Conservation (phyloP, 2,329 filamentous ascomycete genomes). For the Aspergillus fumigatus region DNA sequence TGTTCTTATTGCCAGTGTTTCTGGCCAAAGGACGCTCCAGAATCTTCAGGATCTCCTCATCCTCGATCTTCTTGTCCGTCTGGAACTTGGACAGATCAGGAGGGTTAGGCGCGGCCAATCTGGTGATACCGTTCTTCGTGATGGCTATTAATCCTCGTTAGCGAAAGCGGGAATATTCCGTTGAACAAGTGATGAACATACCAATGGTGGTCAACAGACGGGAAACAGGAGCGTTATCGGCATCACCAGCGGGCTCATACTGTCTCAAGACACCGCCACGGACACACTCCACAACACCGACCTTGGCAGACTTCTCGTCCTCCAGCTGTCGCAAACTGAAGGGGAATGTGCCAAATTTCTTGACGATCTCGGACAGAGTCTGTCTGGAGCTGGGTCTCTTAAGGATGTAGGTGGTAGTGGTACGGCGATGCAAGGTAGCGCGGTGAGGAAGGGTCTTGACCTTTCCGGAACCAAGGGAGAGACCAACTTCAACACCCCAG, state of each 20-base stretch:
- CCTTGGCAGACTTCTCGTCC: constrained; percentile 91
- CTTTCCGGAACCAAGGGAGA: constrained; percentile 88
- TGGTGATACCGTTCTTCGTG: constrained; percentile 94
- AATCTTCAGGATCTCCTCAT: constrained; percentile 93
- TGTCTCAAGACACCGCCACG: constrained; percentile 87
- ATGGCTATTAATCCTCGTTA: constrained; percentile 58
- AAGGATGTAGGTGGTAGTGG: constrained; percentile 82
- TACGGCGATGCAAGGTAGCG: constrained; percentile 88
- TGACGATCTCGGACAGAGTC: constrained; percentile 88
- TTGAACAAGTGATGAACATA: constrained; percentile 49
- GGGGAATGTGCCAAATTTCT: constrained; percentile 96
- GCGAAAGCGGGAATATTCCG: background rate
- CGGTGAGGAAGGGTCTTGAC: constrained; percentile 87
- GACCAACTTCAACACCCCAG: constrained; percentile 95
- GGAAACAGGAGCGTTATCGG: constrained; percentile 79
- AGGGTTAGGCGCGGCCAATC: constrained; percentile 70
- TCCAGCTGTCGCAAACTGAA: constrained; percentile 97
- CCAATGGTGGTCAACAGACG: constrained; percentile 87
- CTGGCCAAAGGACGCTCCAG: constrained; percentile 76
- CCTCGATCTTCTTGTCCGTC: constrained; percentile 95
- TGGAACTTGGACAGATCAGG: constrained; percentile 78
- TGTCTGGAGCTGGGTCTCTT: constrained; percentile 93
- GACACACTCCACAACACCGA: constrained; percentile 94
- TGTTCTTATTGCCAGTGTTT: constrained; percentile 65
- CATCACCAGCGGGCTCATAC: constrained; percentile 94